Conservation (phyloP, 345 rosid species). For the Lumnitzera racemosa region DNA sequence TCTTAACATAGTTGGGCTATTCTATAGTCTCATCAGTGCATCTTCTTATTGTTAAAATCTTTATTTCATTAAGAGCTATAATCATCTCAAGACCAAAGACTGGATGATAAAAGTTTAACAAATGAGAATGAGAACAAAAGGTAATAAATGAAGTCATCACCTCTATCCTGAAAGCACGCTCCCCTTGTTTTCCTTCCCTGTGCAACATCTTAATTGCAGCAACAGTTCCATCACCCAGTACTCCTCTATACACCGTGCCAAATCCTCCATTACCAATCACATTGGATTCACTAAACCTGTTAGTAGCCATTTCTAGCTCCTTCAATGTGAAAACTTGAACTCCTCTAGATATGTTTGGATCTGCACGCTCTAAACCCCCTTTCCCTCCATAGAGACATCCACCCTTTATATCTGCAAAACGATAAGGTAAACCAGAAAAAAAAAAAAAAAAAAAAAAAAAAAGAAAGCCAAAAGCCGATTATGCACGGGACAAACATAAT, state of each 20-base stretch:
- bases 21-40: too few species aligned
- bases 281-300: slow-evolving; percentile 49
- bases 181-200: slow-evolving; percentile 60
- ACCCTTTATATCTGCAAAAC: slow-evolving; percentile 44
- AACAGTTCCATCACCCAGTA: slow-evolving; percentile 61
- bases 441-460: too few species aligned
- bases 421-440: background rate
- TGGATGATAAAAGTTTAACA: too few species aligned
- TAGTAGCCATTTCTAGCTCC: slow-evolving; percentile 68
- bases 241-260: slow-evolving; percentile 69
- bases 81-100: too few species aligned
- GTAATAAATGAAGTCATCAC: slow-evolving; percentile 33
- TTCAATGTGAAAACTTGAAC: slow-evolving; percentile 83
- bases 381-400: slow-evolving; percentile 46
- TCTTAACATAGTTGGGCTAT: too few species aligned
- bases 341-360: slow-evolving; percentile 21
- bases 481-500: background rate
- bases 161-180: slow-evolving; percentile 82
- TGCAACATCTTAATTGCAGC: slow-evolving; percentile 70
- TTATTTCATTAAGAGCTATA: too few species aligned
- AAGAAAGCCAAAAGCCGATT: too few species aligned
- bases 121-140: slow-evolving; percentile 1
- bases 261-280: slow-evolving; percentile 53
- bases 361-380: slow-evolving; percentile 20
- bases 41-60: too few species aligned